Conservation (phyloP, 2,329 filamentous ascomycete species). For the Ceratocystiopsis minuta region DNA sequence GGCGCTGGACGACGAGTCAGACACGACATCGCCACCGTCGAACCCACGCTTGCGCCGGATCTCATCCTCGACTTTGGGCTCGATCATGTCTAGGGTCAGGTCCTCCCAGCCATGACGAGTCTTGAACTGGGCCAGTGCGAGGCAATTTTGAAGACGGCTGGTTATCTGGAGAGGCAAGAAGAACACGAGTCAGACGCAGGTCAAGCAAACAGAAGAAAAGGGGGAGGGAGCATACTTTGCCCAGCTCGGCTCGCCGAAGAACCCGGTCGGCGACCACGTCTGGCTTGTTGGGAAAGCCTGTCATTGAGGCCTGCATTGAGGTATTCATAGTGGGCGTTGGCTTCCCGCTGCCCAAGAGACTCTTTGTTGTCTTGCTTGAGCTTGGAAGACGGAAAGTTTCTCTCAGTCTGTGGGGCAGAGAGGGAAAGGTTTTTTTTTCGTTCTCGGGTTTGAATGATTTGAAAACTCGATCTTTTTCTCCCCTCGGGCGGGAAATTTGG, state of each 20-base stretch:
- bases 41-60: constrained; percentile 53
- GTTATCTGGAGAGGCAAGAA: constrained; percentile 52
- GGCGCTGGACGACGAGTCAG: constrained; percentile 71
- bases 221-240: constrained; percentile 39
- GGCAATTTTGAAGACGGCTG: constrained; percentile 75
- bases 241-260: constrained; percentile 54
- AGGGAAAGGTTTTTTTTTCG: constrained; percentile 4
- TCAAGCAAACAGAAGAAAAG: background rate
- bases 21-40: constrained; percentile 58
- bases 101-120: constrained; percentile 92
- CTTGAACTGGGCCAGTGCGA: constrained; percentile 93
- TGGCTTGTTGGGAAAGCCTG: constrained; percentile 37
- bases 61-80: constrained; percentile 67
- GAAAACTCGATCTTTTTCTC: too few species aligned
- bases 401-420: constrained; percentile 7
- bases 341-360: background rate
- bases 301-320: constrained; percentile 12
- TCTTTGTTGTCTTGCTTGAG: too few species aligned
- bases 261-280: constrained; percentile 50
- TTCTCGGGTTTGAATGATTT: too few species aligned
- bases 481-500: constrained; percentile 10
- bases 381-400: background rate
- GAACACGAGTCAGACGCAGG: background rate
- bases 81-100: constrained; percentile 68
- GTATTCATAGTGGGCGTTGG: constrained; percentile 4